Evolutionary conservation across 805 yeast genomes (phyloP), one percentile per base, ranked within the genome.

Genomic region (Ogataea paradorogensis): DNA sequence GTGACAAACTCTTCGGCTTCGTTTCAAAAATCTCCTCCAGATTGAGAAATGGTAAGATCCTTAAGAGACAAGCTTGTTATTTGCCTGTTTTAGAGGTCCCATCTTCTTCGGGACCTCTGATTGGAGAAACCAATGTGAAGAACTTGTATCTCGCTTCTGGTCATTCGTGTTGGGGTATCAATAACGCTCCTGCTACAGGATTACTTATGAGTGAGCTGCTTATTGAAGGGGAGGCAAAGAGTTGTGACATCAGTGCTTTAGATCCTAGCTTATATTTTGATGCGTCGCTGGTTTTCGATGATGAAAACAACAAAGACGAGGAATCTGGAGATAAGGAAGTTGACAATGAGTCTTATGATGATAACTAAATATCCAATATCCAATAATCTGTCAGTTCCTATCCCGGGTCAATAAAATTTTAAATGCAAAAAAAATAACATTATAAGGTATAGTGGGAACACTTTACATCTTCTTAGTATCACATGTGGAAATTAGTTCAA

Each of bases 141-240:
- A 80, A 82, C 45, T 67, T 91, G 45, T 84, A 69, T 52, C 62
- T 91, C 40, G 96, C 96, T 2, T 78, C 91, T 11, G 99, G 98
- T 0, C 99, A 91, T 63, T 84, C 96, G 11, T 93, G 98, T 65
- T 91, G 99, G 99, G 99, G 99, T 15, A 93, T 91, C 47, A 93
- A 91, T 66, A 91, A 93, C 62, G 96, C 96, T 0, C 97, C 97
- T 1, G 97, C 85, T 4, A 90, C 97, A 0, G 99, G 99, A n/a
- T 80, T 87, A 56, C 73, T 93, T 27, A 74, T 91, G 81, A 80
- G 95, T 48, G 98, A 91, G 64, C 55, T 91, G 39, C 62, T 91
- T 32, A 62, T 91, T 31, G 97, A 91, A 35, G 98, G 97, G 9
- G 78, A 76, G 48, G 83, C 84, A 7, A 70, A 64, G 26, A 76